These are phyloP conservation scores for Tolypocladium tropicale DNA, from an alignment of 2,329 filamentous ascomycete genomes.

Conservation along the genomic window DNA sequence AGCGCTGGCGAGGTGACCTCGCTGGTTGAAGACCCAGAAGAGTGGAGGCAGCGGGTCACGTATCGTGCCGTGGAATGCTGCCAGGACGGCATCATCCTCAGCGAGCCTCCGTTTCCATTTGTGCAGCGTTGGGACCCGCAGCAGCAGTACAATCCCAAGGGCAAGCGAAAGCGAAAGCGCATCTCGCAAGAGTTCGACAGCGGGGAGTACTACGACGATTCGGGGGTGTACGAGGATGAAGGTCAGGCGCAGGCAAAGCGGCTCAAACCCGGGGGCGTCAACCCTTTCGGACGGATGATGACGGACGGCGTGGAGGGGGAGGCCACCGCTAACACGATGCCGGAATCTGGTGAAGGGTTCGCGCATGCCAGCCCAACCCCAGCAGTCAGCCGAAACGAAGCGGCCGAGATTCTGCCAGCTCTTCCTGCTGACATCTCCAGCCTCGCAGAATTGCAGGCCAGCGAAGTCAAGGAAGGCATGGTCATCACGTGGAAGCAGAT, in stretches of 20 bases:
- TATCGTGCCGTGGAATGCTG: conserved; percentile 79
- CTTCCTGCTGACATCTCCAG: conserved; percentile 46
- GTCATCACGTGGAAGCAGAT: conserved; percentile 60
- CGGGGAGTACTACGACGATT: conserved; percentile 19
- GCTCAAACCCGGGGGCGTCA: neutral
- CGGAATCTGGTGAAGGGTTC: neutral
- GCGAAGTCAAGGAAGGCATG: conserved; percentile 45
- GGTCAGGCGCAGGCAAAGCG: conserved; percentile 1
- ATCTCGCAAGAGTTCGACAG: conserved; percentile 23
- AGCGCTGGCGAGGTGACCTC: conserved; percentile 6
- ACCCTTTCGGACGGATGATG: neutral
- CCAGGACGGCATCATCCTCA: conserved; percentile 56
- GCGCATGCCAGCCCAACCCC: neutral
- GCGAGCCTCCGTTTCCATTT: conserved; percentile 80
- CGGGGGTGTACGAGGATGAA: conserved; percentile 20
- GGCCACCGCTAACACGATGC: conserved; percentile 2
- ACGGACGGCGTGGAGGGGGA: neutral
- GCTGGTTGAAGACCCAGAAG: conserved; percentile 35
- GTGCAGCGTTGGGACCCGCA: conserved; percentile 80
- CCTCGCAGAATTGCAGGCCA: conserved; percentile 39
- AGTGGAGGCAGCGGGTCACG: conserved; percentile 65
- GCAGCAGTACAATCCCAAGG: conserved; percentile 38
- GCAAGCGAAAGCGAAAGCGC: conserved; percentile 43
- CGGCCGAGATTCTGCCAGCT: conserved; percentile 50
- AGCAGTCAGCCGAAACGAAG: neutral